Conservation (phyloP, 2,329 filamentous ascomycete species). For the Claviceps sp. region DNA sequence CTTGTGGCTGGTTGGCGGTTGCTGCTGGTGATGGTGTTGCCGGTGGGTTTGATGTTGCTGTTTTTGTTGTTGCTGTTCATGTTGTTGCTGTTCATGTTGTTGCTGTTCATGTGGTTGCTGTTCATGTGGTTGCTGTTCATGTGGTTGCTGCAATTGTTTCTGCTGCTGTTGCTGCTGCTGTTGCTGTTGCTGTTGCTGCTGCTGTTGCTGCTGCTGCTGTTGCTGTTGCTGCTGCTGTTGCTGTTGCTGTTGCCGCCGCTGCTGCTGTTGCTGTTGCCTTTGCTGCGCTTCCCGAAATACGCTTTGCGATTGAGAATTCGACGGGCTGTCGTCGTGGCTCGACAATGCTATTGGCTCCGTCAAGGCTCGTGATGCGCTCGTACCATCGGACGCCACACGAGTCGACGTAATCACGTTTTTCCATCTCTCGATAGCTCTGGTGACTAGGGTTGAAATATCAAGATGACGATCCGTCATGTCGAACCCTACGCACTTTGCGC, state of each 20-base stretch:
- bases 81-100: slow-evolving; percentile 8
- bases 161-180: slow-evolving; percentile 7
- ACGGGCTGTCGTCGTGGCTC: slow-evolving; percentile 10
- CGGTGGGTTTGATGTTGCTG: slow-evolving; percentile 8
- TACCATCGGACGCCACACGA: slow-evolving; percentile 28
- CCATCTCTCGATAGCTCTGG: slow-evolving; percentile 47
- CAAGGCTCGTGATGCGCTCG: slow-evolving; percentile 37
- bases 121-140: slow-evolving; percentile 7
- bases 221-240: slow-evolving; percentile 2
- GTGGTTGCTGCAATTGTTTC: slow-evolving; percentile 9
- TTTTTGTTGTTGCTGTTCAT: slow-evolving; percentile 7
- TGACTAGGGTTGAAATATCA: slow-evolving; percentile 37
- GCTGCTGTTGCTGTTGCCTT: slow-evolving; percentile 14
- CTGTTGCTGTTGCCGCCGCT: slow-evolving; percentile 16
- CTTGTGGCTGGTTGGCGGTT: neutral
- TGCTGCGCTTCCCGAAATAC: slow-evolving; percentile 13
- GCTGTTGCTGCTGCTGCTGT: slow-evolving; percentile 1
- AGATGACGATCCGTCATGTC: slow-evolving; percentile 36
- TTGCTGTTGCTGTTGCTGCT: slow-evolving; percentile 16
- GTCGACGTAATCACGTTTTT: slow-evolving; percentile 44
- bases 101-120: slow-evolving; percentile 9
- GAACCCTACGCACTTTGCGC: slow-evolving; percentile 29
- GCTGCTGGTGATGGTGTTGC: neutral
- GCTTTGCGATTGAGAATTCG: slow-evolving; percentile 12
- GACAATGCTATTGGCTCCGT: slow-evolving; percentile 19